Evolutionary conservation across 1,139 yeast species (phyloP).

Genomic region (Debaryomyces udenii): DNA sequence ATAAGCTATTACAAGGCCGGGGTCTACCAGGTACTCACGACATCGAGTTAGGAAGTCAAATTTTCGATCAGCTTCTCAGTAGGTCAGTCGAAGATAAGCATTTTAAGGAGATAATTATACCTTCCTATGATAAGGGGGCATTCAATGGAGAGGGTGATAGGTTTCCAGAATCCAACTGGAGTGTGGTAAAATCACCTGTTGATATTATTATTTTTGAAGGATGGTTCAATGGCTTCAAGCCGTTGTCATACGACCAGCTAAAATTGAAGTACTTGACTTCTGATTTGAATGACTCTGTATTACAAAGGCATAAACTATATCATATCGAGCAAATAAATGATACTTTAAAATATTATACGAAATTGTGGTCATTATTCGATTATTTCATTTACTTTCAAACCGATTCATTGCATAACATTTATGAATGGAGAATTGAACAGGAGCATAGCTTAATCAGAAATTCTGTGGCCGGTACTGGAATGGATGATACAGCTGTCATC

Average conservation of each 20-base stretch:
- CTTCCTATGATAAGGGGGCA: conserved; percentile 79
- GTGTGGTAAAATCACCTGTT: conserved; percentile 36
- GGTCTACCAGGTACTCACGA: conserved; percentile 98
- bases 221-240: conserved; percentile 84
- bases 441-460: conserved; percentile 64
- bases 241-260: conserved; percentile 34
- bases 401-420: conserved; percentile 60
- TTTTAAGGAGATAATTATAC: conserved; percentile 45
- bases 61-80: conserved; percentile 22
- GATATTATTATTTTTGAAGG: conserved; percentile 86
- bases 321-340: conserved; percentile 51
- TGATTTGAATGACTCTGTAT: conserved; percentile 20
- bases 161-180: conserved; percentile 40
- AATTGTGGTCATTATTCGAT: conserved; percentile 63
- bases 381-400: conserved; percentile 64
- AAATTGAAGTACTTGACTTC: conserved; percentile 24
- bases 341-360: conserved; percentile 49
- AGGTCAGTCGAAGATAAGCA: conserved; percentile 12
- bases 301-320: conserved; percentile 28
- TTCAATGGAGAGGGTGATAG: conserved; percentile 82
- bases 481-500: conserved; percentile 72
- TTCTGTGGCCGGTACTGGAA: conserved; percentile 61
- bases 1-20: conserved; percentile 68
- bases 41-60: conserved; percentile 27
- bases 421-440: conserved; percentile 82